These are phyloP conservation scores for Perkinsela sp. DNA, from an alignment of 208 protist species.

Conservation along the genomic window DNA sequence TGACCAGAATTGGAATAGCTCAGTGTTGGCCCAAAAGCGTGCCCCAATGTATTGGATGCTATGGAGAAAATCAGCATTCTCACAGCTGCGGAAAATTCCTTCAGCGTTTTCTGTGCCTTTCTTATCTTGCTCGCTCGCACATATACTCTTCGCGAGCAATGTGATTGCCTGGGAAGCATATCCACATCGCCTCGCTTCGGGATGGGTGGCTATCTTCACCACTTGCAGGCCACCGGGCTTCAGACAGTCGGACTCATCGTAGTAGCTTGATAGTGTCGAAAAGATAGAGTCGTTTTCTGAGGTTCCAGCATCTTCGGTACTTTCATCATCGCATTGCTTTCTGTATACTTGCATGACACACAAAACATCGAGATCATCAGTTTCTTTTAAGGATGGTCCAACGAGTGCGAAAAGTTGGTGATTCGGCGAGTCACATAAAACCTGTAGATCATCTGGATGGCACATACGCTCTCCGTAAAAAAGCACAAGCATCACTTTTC, in stretches of 20 bases:
- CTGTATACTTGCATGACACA: conserved; percentile 86
- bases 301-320: not conserved
- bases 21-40: conserved; percentile 76
- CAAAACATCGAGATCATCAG: conserved; percentile 78
- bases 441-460: conserved; percentile 95
- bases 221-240: conserved; percentile 78
- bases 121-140: too few species aligned
- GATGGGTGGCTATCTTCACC: conserved; percentile 93
- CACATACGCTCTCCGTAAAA: conserved; percentile 96
- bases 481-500: conserved; percentile 80
- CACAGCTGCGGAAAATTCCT: too few species aligned
- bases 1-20: conserved; percentile 90
- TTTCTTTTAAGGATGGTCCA: not conserved
- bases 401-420: conserved; percentile 91
- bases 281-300: conserved; percentile 95
- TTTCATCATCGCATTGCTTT: conserved; percentile 67
- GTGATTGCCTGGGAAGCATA: conserved; percentile 83
- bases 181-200: conserved; percentile 75
- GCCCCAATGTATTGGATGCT: conserved; percentile 86
- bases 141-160: too few species aligned
- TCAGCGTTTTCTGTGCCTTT: too few species aligned
- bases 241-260: conserved; percentile 75
- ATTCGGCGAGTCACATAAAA: conserved; percentile 92
- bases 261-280: conserved; percentile 90
- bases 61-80: too few species aligned